These are phyloP conservation scores for Edaphochlamys debaryana DNA, from an alignment of 139 green algal species.

Conservation along the genomic window DNA sequence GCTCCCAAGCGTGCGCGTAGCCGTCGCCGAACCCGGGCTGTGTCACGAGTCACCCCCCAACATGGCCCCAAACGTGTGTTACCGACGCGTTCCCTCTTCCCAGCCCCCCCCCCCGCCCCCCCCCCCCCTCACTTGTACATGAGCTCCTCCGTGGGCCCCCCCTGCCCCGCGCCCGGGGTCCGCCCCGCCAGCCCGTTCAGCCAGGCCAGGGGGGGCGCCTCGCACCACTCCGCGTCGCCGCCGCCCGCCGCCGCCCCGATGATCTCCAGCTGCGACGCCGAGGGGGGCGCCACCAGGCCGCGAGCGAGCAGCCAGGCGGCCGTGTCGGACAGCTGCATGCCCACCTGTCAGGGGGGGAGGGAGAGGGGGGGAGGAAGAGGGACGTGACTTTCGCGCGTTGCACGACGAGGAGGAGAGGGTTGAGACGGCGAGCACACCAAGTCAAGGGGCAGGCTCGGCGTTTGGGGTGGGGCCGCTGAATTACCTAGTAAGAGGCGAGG, in stretches of 20 bases:
- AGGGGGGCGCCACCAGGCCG: constrained; percentile 41
- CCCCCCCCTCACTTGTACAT: constrained; percentile 42
- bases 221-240: neutral
- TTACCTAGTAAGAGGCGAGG: neutral
- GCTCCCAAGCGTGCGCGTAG: too few species aligned
- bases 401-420: neutral
- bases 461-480: too few species aligned
- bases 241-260: neutral
- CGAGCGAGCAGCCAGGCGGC: constrained; percentile 46
- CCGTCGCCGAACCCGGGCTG: too few species aligned
- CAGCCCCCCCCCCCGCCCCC: too few species aligned
- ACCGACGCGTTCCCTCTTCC: too few species aligned
- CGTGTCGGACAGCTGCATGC: constrained; percentile 54
- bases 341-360: constrained; percentile 36
- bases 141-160: constrained; percentile 39
- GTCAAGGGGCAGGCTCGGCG: too few species aligned
- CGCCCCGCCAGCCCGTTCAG: constrained; percentile 49
- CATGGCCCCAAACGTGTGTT: too few species aligned
- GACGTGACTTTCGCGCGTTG: neutral
- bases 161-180: neutral
- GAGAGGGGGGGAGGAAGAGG: neutral
- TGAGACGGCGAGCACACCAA: neutral
- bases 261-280: neutral
- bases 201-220: constrained; percentile 19
- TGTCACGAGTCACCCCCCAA: too few species aligned